Percentiles rank a stretch among this genome's conserved stretches.
These are phyloP conservation scores for Lumnitzera racemosa DNA, from an alignment of 345 rosid species.

Conservation along the genomic window DNA sequence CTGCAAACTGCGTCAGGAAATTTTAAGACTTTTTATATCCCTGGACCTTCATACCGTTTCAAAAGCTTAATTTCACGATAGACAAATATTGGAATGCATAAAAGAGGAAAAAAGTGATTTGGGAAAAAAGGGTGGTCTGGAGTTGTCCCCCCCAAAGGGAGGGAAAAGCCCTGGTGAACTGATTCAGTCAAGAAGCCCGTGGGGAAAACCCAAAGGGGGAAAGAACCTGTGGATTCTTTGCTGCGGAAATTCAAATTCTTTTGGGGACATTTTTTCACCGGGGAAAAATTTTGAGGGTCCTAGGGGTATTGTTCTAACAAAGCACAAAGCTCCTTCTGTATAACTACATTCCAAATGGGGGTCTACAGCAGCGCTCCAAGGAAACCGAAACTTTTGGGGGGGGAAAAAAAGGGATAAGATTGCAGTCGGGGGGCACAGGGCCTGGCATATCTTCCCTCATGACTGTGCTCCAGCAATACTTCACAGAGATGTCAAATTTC, in stretches of 20 bases:
- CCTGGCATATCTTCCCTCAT: slow-evolving; percentile 83
- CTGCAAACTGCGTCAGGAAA: slow-evolving; percentile 28
- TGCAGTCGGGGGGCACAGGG: slow-evolving; percentile 91
- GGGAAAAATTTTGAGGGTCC: slow-evolving; percentile 76
- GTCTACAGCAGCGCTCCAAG: slow-evolving; percentile 64
- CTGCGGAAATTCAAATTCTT: slow-evolving; percentile 91
- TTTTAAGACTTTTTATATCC: slow-evolving; percentile 88
- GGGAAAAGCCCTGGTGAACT: slow-evolving; percentile 77
- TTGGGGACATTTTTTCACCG: slow-evolving; percentile 84
- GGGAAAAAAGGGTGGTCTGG: slow-evolving; percentile 98
- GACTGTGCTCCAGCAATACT: slow-evolving; percentile 86
- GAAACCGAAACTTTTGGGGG: slow-evolving; percentile 59
- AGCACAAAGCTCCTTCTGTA: slow-evolving; percentile 81
- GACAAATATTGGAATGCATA: slow-evolving; percentile 69
- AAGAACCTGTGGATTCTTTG: slow-evolving; percentile 63
- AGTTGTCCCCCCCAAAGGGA: slow-evolving; percentile 69
- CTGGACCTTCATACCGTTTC: slow-evolving; percentile 95
- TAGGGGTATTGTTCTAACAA: slow-evolving; percentile 82
- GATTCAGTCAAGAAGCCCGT: slow-evolving; percentile 85
- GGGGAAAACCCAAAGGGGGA: slow-evolving; percentile 58
- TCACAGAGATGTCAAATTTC: slow-evolving; percentile 88
- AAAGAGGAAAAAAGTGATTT: slow-evolving; percentile 80
- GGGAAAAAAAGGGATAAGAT: slow-evolving; percentile 93
- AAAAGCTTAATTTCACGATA: slow-evolving; percentile 60
- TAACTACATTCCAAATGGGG: slow-evolving; percentile 77